Percentiles rank a stretch among this genome's conserved stretches.
Conservation (phyloP, 108 stramenopile genomes). For the Cyclotella cryptica region DNA sequence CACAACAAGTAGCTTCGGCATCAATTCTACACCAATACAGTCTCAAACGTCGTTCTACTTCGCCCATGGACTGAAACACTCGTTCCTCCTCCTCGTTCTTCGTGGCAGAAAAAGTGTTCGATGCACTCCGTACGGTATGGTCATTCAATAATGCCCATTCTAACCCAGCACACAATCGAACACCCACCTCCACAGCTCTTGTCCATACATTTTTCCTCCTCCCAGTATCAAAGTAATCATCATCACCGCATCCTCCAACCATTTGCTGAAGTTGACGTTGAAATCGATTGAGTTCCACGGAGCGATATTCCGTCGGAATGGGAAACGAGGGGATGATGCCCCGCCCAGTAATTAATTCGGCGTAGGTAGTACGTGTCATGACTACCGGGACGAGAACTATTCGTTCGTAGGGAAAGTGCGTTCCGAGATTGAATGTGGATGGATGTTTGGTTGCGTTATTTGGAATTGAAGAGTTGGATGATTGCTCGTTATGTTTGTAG, state of each 20-base stretch:
- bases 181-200: slow-evolving; percentile 69
- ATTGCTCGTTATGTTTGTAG: not conserved
- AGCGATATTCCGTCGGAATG: slow-evolving; percentile 43
- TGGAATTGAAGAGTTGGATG: not conserved
- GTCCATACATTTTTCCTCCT: slow-evolving; percentile 29
- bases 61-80: slow-evolving; percentile 16
- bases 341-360: slow-evolving; percentile 48
- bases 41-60: slow-evolving; percentile 57
- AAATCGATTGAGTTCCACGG: slow-evolving; percentile 54
- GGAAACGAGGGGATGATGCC: slow-evolving; percentile 44
- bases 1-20: slow-evolving; percentile 16
- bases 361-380: slow-evolving; percentile 68
- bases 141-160: slow-evolving; percentile 43
- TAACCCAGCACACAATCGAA: slow-evolving; percentile 66
- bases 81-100: not conserved
- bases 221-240: not conserved
- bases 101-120: not conserved
- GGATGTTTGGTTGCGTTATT: not conserved
- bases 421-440: slow-evolving; percentile 4
- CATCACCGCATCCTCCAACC: slow-evolving; percentile 8
- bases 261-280: slow-evolving; percentile 45
- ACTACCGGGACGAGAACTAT: slow-evolving; percentile 35
- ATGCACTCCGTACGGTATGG: not conserved
- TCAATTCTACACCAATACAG: slow-evolving; percentile 62
- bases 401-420: slow-evolving; percentile 38